Evolutionary conservation across 345 rosid genomes (phyloP).

Genomic region (Brassica carinata): DNA sequence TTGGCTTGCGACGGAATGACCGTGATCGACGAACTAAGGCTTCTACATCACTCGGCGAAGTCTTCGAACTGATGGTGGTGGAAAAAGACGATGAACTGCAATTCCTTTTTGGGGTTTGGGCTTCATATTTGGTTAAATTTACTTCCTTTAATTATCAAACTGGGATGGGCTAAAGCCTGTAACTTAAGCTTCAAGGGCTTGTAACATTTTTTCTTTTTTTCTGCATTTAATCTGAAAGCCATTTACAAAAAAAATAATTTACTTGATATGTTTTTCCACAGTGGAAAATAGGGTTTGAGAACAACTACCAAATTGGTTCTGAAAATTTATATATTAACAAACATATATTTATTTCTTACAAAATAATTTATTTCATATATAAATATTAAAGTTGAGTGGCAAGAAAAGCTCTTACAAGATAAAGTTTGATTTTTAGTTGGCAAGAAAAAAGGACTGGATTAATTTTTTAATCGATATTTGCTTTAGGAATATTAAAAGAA

Average conservation of each 20-base stretch:
- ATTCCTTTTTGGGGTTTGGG: too few species aligned
- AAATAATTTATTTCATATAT: not conserved
- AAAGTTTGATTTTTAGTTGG: not conserved
- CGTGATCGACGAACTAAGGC: too few species aligned
- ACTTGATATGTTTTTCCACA: not conserved
- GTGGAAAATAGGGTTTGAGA: not conserved
- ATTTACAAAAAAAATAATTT: not conserved
- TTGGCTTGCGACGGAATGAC: too few species aligned
- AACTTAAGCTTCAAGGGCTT: too few species aligned
- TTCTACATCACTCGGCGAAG: too few species aligned
- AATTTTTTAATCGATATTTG: not conserved
- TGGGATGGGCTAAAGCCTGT: too few species aligned
- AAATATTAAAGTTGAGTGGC: not conserved
- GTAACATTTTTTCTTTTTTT: too few species aligned
- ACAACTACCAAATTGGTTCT: not conserved
- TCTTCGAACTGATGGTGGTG: too few species aligned
- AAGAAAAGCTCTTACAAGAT: not conserved
- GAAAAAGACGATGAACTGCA: too few species aligned
- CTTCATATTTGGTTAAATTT: too few species aligned
- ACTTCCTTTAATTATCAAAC: too few species aligned
- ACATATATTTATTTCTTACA: not conserved
- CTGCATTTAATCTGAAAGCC: too few species aligned
- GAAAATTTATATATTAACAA: not conserved
- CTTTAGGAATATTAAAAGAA: constrained; percentile 25
- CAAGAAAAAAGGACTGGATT: not conserved